Percentiles rank a stretch among this genome's conserved stretches.
Conservation (phyloP, 2,329 filamentous ascomycete genomes). For the Tolypocladium ophioglossoides region DNA sequence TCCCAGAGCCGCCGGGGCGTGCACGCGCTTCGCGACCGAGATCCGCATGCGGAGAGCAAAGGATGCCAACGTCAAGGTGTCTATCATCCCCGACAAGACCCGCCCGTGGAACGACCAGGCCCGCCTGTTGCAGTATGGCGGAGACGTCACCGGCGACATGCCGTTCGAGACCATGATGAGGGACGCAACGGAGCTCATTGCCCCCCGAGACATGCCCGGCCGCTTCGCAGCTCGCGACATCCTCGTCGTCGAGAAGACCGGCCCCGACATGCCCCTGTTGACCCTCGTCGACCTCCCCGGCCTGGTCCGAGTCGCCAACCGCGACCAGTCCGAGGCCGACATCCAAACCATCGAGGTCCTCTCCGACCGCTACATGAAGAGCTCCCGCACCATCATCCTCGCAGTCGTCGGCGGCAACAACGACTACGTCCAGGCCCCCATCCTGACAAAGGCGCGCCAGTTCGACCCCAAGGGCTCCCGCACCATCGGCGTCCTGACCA, state of each 20-base stretch:
- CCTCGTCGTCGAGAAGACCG: conserved; percentile 47
- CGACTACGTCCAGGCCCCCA: conserved; percentile 42
- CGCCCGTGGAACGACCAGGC: conserved; percentile 36
- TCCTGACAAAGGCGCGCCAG: conserved; percentile 37
- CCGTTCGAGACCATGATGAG: conserved; percentile 41
- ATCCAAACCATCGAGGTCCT: conserved; percentile 41
- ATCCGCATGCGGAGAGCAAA: conserved; percentile 41
- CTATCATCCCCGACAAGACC: conserved; percentile 43
- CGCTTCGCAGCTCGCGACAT: conserved; percentile 42
- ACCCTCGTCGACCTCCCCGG: conserved; percentile 54
- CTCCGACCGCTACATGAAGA: conserved; percentile 45
- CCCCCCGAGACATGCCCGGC: conserved; percentile 36
- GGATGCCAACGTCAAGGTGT: conserved; percentile 34
- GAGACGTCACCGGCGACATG: conserved; percentile 30
- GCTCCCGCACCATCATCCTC: conserved; percentile 42
- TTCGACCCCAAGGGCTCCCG: conserved; percentile 38
- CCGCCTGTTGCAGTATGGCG: conserved; percentile 36
- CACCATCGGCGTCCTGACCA: conserved; percentile 41
- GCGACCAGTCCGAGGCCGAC: conserved; percentile 40
- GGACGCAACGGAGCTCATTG: conserved; percentile 39
- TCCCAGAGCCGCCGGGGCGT: conserved; percentile 47
- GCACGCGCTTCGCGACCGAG: conserved; percentile 52
- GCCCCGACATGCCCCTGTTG: conserved; percentile 47
- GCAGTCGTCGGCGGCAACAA: conserved; percentile 45
- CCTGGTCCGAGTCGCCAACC: conserved; percentile 42